phyloP scores from a whole-genome alignment of 192 early-diverging fungal genomes.

The Linnemannia zychae region DNA sequence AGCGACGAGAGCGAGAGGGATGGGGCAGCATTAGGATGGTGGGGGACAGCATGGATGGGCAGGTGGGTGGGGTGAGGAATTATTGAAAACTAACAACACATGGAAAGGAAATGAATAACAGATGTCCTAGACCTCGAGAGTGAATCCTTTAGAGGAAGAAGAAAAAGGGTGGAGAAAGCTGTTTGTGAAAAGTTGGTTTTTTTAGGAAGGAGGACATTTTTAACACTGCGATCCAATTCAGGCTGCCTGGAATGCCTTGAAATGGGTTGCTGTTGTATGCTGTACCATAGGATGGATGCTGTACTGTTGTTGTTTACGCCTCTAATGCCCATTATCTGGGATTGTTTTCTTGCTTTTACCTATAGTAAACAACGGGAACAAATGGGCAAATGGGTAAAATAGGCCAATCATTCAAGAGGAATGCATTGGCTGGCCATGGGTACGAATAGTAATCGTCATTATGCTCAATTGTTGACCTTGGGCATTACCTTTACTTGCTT shows the following conservation, averaged over 20 bases:
- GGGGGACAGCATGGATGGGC: too few species aligned
- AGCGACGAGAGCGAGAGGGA: too few species aligned
- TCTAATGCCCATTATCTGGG: not conserved
- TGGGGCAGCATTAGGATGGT: too few species aligned
- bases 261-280: not conserved
- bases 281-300: too few species aligned
- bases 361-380: not conserved
- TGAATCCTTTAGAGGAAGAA: not conserved
- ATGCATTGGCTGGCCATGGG: not conserved
- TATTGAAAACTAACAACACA: not conserved
- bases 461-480: not conserved
- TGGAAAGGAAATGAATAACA: not conserved
- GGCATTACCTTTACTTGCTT: not conserved
- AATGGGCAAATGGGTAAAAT: not conserved
- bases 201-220: not conserved
- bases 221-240: not conserved
- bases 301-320: too few species aligned
- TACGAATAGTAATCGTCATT: not conserved
- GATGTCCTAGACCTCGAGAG: not conserved
- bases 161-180: not conserved
- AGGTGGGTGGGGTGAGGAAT: too few species aligned
- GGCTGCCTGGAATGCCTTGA: not conserved
- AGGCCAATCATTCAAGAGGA: not conserved
- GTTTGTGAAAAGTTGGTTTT: conserved; percentile 5
- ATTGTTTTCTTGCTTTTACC: too few species aligned